phyloP scores from a whole-genome alignment of 140 eudicot genomes.

The Stevia rebaudiana region DNA sequence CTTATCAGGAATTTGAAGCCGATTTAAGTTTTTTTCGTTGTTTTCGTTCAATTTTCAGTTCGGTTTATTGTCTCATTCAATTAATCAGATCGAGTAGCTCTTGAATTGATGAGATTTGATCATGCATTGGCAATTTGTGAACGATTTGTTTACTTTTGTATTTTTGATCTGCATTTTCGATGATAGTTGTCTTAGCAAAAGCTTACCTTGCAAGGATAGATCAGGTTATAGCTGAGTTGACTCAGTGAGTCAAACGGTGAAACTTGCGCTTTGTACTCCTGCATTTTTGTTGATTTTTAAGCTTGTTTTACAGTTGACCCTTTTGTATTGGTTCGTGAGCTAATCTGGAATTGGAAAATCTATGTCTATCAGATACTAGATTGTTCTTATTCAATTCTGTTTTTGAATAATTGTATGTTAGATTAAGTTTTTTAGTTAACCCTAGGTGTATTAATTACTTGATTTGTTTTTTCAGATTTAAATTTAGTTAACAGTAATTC shows the following conservation, averaged over 20 bases:
- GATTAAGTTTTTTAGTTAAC: background rate
- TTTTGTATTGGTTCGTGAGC: conserved; percentile 7
- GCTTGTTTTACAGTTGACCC: background rate
- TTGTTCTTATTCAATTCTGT: conserved; percentile 9
- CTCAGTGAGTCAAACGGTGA: background rate
- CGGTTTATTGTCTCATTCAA: conserved; percentile 6
- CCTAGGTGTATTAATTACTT: background rate
- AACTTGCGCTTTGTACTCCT: background rate
- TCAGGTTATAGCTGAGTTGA: conserved; percentile 3
- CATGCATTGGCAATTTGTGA: background rate
- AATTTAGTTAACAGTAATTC: conserved; percentile 16
- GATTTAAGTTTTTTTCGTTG: conserved; percentile 12
- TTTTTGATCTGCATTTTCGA: conserved; percentile 13
- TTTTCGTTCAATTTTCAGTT: background rate
- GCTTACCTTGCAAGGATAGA: background rate
- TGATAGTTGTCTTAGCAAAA: background rate
- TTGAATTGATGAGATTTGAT: conserved; percentile 17
- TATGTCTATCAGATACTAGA: background rate
- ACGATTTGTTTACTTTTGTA: background rate
- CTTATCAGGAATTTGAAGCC: conserved; percentile 25
- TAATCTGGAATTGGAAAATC: conserved; percentile 4
- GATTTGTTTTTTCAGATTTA: conserved; percentile 25
- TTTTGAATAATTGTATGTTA: background rate
- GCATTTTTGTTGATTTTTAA: too few relatives aligned
- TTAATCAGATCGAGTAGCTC: background rate